Conservation (phyloP, 805 yeast genomes). For the Clavispora fructus region DNA sequence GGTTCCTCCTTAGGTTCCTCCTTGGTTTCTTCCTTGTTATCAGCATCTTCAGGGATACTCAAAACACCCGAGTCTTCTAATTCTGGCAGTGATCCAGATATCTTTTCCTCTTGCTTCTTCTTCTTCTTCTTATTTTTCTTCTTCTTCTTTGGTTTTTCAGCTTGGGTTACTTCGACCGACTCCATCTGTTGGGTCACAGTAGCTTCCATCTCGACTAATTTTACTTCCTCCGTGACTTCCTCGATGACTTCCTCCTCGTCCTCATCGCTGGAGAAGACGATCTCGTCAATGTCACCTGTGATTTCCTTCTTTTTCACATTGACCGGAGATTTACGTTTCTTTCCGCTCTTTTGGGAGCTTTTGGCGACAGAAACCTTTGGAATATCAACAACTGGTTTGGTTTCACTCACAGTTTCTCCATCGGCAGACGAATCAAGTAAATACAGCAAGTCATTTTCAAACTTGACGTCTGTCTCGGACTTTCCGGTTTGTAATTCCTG, state of each 20-base stretch:
- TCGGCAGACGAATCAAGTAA: constrained; percentile 11
- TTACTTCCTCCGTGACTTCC: too few species aligned
- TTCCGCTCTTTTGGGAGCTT: constrained; percentile 1
- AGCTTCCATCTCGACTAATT: not conserved
- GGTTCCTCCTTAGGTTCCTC: not conserved
- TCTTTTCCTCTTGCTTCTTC: not conserved
- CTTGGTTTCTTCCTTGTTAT: too few species aligned
- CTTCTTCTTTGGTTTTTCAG: not conserved
- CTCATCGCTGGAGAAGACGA: constrained; percentile 22
- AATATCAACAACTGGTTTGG: constrained; percentile 1
- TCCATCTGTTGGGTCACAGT: not conserved
- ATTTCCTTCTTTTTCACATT: constrained; percentile 19
- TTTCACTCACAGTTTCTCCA: not conserved
- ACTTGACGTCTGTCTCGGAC: constrained; percentile 9
- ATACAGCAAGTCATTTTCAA: constrained; percentile 28
- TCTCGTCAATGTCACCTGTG: constrained; percentile 23
- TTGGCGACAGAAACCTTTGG: not conserved
- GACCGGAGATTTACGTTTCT: not conserved
- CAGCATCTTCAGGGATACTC: too few species aligned
- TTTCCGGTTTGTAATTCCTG: constrained; percentile 11
- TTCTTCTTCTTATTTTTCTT: constrained; percentile 1
- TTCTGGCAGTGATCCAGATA: too few species aligned
- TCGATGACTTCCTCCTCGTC: constrained; percentile 10
- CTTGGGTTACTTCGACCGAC: not conserved
- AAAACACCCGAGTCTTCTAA: too few species aligned